Conservation (phyloP, 352 stramenopile genomes). For the Pythium apleroticum region DNA sequence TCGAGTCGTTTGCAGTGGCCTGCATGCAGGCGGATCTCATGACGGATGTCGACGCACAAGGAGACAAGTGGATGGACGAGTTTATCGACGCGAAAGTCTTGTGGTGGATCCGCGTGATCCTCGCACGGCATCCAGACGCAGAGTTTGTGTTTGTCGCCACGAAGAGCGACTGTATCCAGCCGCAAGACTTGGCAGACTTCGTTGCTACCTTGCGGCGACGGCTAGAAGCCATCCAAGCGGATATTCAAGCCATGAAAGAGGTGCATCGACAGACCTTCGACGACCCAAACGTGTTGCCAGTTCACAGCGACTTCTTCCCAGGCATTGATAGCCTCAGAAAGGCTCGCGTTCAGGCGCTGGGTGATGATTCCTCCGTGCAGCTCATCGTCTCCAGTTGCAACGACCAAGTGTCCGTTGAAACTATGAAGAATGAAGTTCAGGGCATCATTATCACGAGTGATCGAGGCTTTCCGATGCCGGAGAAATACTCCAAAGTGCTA, state of each 20-base stretch:
- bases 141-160: conserved; percentile 26
- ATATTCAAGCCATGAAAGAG: neutral
- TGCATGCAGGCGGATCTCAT: conserved; percentile 3
- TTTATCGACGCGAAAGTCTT: conserved; percentile 11
- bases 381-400: neutral
- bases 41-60: neutral
- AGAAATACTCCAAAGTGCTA: conserved; percentile 1
- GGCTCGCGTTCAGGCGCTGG: neutral
- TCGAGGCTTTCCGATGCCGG: conserved; percentile 2
- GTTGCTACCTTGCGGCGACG: neutral
- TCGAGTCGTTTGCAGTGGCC: neutral
- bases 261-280: neutral
- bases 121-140: conserved; percentile 10
- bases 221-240: neutral
- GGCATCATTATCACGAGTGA: neutral
- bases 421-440: neutral
- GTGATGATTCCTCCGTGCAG: neutral
- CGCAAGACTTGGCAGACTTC: neutral
- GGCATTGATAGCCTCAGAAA: neutral
- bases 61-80: neutral
- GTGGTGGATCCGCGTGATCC: conserved; percentile 15
- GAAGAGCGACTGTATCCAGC: conserved; percentile 3
- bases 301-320: neutral
- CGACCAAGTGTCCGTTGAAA: neutral
- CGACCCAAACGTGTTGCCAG: neutral